Conservation (phyloP, 257 asterid species). For the Craterostigma plantagineum region DNA sequence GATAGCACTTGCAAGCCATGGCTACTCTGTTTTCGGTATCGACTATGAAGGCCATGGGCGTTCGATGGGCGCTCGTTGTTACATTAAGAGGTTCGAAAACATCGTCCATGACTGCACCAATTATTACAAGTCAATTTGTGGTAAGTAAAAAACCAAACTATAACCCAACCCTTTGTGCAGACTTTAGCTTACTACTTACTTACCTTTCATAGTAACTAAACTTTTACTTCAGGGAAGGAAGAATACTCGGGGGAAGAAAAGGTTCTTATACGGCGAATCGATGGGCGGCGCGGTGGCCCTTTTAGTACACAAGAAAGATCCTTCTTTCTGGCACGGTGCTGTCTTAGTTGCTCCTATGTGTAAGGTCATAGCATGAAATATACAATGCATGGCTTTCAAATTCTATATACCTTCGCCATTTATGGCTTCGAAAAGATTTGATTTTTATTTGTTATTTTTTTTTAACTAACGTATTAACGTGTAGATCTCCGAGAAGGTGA, state of each 20-base stretch:
- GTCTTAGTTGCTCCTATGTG: constrained; percentile 94
- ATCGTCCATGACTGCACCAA: constrained; percentile 45
- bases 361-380: constrained; percentile 42
- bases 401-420: no score
- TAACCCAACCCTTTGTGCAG: no score
- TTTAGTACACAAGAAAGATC: constrained; percentile 57
- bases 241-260: constrained; percentile 40
- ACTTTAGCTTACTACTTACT: no score
- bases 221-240: constrained; percentile 44
- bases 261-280: constrained; percentile 84
- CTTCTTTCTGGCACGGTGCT: constrained; percentile 78
- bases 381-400: no score
- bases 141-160: constrained; percentile 21
- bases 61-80: constrained; percentile 69
- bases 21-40: constrained; percentile 69
- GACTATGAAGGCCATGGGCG: constrained; percentile 98
- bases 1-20: constrained; percentile 40
- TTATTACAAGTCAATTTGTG: constrained; percentile 54
- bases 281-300: constrained; percentile 97
- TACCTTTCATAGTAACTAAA: no score
- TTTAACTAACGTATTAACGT: no score
- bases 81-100: constrained; percentile 60
- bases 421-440: no score
- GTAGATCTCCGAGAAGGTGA: constrained; percentile 77
- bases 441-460: no score